Evolutionary conservation across 2,329 filamentous ascomycete genomes (phyloP).

Genomic region (Botrytis sinoallii): DNA sequence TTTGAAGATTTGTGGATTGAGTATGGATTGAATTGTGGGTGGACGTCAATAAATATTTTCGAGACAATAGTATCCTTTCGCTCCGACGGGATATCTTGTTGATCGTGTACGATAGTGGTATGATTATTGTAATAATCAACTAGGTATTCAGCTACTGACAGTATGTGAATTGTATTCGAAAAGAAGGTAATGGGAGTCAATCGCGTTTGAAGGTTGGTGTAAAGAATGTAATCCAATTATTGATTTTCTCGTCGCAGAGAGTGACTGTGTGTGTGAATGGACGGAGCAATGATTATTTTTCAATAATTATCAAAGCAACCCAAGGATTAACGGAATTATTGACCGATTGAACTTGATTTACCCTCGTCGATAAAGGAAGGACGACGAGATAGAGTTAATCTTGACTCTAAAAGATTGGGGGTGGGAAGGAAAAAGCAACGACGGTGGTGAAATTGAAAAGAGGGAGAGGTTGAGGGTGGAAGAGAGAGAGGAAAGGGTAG

Average conservation of each 20-base stretch:
- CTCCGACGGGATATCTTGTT: background rate
- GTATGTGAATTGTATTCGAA: background rate
- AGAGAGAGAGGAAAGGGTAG: background rate
- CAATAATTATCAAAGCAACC: background rate
- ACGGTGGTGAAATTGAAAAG: background rate
- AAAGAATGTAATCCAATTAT: slow-evolving; percentile 7
- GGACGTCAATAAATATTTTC: background rate
- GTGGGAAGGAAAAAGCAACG: background rate
- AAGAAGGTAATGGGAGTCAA: background rate
- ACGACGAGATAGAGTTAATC: slow-evolving; percentile 17
- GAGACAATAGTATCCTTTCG: background rate
- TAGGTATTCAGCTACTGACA: background rate
- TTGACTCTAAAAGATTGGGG: background rate
- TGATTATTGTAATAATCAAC: background rate
- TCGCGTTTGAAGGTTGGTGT: background rate
- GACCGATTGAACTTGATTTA: background rate
- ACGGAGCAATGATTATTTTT: background rate
- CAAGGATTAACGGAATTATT: background rate
- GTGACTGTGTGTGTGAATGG: background rate
- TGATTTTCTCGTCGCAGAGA: background rate
- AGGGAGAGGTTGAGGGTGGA: background rate
- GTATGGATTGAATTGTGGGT: background rate
- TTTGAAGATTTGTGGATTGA: slow-evolving; percentile 9
- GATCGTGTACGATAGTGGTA: background rate
- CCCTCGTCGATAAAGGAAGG: slow-evolving; percentile 22